Conservation (phyloP, 2,329 filamentous ascomycete genomes). For the Venturia carpophila region DNA sequence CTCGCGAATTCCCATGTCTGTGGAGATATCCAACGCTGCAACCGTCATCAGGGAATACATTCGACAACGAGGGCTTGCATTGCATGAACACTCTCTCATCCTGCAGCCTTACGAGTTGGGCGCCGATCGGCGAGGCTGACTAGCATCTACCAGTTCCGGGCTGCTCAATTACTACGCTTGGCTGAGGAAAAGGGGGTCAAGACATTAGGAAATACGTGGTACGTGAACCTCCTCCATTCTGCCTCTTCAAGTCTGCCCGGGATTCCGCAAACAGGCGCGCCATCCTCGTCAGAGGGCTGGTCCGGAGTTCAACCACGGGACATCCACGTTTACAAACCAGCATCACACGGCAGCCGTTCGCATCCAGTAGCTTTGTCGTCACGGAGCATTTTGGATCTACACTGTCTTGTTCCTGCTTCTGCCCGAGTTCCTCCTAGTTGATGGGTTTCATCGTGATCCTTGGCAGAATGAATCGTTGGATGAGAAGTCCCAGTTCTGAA, state of each 20-base stretch:
- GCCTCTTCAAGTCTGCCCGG: not conserved
- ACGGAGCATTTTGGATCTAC: conserved; percentile 4
- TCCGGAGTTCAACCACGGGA: not conserved
- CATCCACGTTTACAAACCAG: not conserved
- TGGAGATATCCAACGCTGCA: not conserved
- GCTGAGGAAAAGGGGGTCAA: conserved; percentile 86
- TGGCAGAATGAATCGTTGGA: not conserved
- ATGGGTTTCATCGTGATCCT: conserved; percentile 14
- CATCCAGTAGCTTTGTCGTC: conserved; percentile 8
- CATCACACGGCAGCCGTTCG: conserved; percentile 11
- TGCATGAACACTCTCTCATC: not conserved
- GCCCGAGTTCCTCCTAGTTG: not conserved
- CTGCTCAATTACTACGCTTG: conserved; percentile 85
- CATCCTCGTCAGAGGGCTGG: conserved; percentile 4
- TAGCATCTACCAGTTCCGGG: conserved; percentile 51
- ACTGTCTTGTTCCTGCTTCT: conserved; percentile 12
- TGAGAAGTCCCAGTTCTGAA: conserved; percentile 7
- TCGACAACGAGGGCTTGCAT: conserved; percentile 1
- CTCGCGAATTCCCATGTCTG: not conserved
- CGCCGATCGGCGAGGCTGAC: conserved; percentile 25
- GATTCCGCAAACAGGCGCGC: not conserved
- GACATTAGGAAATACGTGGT: conserved; percentile 92
- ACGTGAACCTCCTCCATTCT: conserved; percentile 35
- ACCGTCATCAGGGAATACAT: not conserved
- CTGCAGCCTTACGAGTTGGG: conserved; percentile 28